These are phyloP conservation scores for Mrakia hoshinonis DNA, from an alignment of 768 basidiomycete genomes.

Conservation along the genomic window DNA sequence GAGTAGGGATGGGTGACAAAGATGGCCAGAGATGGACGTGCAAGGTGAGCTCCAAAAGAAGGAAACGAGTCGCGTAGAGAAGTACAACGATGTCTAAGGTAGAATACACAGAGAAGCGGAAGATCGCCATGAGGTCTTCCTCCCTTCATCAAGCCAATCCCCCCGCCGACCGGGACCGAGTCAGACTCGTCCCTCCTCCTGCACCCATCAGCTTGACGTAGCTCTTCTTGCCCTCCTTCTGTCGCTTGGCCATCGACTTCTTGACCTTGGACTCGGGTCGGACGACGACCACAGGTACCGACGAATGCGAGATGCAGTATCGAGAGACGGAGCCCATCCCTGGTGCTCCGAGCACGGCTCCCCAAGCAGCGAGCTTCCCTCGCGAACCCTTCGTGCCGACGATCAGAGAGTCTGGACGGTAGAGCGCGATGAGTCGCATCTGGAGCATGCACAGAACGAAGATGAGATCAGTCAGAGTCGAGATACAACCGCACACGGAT, in stretches of 20 bases:
- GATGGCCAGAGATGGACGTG: no score
- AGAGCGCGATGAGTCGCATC: slow-evolving; percentile 74
- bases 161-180: slow-evolving; percentile 1
- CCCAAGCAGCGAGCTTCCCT: slow-evolving; percentile 51
- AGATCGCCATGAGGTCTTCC: no score
- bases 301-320: slow-evolving; percentile 75
- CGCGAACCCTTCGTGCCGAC: slow-evolving; percentile 78
- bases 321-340: slow-evolving; percentile 58
- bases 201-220: slow-evolving; percentile 39
- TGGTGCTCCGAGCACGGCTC: slow-evolving; percentile 48
- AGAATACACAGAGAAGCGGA: no score
- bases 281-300: slow-evolving; percentile 93
- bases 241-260: slow-evolving; percentile 74
- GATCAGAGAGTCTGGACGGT: slow-evolving; percentile 62
- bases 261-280: slow-evolving; percentile 57
- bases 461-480: background rate
- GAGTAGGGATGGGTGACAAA: no score
- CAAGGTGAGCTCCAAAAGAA: no score
- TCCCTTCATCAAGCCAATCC: background rate
- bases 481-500: background rate
- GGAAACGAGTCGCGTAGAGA: no score
- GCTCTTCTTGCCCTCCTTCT: slow-evolving; percentile 74
- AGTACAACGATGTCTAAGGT: no score
- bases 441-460: background rate
- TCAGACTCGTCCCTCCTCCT: background rate